A percentile compares a stretch with the other conserved stretches of the same genome.
Evolutionary conservation across 1,284 basidiomycete genomes (phyloP).

Genomic region (Porodaedalea pini): DNA sequence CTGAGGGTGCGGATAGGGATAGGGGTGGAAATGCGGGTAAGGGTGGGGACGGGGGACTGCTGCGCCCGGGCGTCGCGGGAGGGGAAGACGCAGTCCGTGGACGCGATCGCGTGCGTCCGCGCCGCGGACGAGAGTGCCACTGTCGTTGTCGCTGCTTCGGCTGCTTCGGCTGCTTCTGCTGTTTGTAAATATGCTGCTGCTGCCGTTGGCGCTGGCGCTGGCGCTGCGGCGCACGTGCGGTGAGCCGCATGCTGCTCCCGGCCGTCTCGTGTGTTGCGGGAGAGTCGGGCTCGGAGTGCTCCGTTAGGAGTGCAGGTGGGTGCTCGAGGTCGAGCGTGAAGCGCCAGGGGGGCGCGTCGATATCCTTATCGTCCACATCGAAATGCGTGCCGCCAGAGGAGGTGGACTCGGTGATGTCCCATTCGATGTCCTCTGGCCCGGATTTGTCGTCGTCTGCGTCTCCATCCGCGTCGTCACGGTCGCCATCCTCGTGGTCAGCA

Average conservation of each 20-base stretch:
- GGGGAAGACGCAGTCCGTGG: not conserved
- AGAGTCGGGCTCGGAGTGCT: conserved; percentile 3
- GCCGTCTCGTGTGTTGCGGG: conserved; percentile 2
- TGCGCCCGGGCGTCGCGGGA: too few relatives aligned
- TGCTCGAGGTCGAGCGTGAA: too few relatives aligned
- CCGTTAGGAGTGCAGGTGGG: not conserved
- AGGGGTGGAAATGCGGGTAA: too few relatives aligned
- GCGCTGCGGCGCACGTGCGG: not conserved
- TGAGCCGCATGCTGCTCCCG: not conserved
- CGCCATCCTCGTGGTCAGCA: not conserved
- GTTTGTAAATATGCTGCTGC: too few relatives aligned
- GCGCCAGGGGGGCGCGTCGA: too few relatives aligned
- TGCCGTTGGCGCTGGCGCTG: not conserved
- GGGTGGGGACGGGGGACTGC: not conserved
- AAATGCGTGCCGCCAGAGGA: not conserved
- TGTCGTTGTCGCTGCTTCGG: not conserved
- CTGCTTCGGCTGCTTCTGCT: not conserved
- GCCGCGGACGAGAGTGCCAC: not conserved
- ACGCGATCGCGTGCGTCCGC: not conserved
- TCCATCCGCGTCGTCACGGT: not conserved
- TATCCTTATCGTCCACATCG: not conserved
- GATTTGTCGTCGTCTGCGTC: not conserved
- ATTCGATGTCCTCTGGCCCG: not conserved
- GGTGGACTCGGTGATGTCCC: conserved; percentile 8
- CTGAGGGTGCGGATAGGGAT: not conserved